Conservation (phyloP, 257 asterid species). For the Przewalskia tangutica region DNA sequence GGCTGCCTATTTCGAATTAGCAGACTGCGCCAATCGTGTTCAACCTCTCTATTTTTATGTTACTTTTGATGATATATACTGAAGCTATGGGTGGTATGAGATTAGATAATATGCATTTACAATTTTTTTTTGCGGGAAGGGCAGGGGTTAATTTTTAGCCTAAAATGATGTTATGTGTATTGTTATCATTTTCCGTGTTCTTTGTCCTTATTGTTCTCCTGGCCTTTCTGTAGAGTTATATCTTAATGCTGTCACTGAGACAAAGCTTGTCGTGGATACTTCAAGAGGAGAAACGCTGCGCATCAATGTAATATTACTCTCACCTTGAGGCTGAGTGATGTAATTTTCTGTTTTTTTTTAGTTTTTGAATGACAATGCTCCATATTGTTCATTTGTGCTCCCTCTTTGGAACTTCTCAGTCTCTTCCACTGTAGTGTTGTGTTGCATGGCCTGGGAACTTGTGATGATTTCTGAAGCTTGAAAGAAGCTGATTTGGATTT, state of each 20-base stretch:
- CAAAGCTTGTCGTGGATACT: slow-evolving; percentile 82
- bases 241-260: slow-evolving; percentile 78
- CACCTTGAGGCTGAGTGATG: not conserved
- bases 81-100: not conserved
- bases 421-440: not conserved
- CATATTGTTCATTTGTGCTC: not conserved
- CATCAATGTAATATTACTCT: slow-evolving; percentile 55
- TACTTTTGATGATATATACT: not conserved
- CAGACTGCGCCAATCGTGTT: not conserved
- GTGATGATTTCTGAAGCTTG: not conserved
- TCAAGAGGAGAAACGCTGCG: slow-evolving; percentile 98
- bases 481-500: not conserved
- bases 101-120: not conserved
- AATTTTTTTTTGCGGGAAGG: not conserved
- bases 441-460: not conserved
- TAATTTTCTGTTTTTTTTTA: not conserved
- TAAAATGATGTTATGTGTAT: not conserved
- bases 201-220: slow-evolving; percentile 4
- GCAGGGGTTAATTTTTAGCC: not conserved
- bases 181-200: not conserved
- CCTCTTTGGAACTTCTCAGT: not conserved
- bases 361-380: not conserved
- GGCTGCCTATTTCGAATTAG: not conserved
- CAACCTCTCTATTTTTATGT: not conserved
- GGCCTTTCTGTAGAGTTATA: slow-evolving; percentile 49